These are phyloP conservation scores for Phyllosticta ampelicida DNA, from an alignment of 2,329 filamentous ascomycete genomes.

Conservation along the genomic window DNA sequence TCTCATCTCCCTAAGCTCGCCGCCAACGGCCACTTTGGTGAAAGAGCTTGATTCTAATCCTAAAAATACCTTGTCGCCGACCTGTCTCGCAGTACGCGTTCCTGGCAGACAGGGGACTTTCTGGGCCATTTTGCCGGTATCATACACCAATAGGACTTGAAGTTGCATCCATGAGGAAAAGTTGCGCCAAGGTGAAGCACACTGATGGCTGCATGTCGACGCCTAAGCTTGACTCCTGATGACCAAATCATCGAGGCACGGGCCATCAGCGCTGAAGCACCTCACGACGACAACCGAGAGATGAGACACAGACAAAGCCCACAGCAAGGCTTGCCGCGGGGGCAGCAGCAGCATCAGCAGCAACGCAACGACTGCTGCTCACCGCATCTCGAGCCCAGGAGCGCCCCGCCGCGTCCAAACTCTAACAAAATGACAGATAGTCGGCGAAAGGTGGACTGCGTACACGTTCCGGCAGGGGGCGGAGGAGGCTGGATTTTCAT, in stretches of 20 bases:
- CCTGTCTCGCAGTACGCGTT: background rate
- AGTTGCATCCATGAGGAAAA: too few relatives aligned
- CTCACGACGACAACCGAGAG: too few relatives aligned
- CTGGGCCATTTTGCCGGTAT: background rate
- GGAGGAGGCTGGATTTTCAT: background rate
- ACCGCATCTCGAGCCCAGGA: background rate
- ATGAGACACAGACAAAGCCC: background rate
- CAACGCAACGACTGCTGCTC: background rate
- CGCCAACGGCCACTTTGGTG: background rate
- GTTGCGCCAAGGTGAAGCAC: too few relatives aligned
- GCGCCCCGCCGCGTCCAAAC: background rate
- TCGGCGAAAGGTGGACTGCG: background rate
- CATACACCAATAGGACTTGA: background rate
- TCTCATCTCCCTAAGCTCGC: background rate
- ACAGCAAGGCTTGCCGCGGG: background rate
- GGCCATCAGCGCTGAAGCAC: too few relatives aligned
- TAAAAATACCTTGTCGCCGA: background rate
- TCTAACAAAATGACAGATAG: background rate
- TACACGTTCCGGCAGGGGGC: background rate
- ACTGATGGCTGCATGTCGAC: too few relatives aligned
- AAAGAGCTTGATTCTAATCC: background rate
- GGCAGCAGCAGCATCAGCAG: background rate
- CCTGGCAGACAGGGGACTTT: background rate
- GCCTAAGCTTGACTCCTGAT: too few relatives aligned
- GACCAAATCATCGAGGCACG: too few relatives aligned